Evolutionary conservation across 1,139 yeast genomes (phyloP), one percentile per base, ranked within the genome.

Genomic region (Yarrowia galli): DNA sequence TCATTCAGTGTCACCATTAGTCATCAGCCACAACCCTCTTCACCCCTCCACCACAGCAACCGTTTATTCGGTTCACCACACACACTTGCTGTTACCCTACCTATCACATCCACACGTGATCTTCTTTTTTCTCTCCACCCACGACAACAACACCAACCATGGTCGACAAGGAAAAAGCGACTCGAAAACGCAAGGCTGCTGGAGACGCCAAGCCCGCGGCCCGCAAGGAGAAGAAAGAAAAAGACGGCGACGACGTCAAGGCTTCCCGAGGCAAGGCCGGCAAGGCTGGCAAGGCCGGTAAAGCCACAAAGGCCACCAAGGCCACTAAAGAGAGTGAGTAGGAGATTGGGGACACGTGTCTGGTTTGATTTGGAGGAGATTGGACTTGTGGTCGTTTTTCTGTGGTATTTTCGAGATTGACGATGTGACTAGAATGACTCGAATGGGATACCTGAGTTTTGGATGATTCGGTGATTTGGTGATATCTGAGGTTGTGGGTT

Each of bases 181-280:
- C 70, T 5, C 58, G 69, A 40, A 68, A 67, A 22, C 68, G 67
- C 36, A 58, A 51, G 32, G 53, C 67, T 2, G 56, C 68, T 4
- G 82, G 0, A 69, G 74, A 36, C 73, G 79, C 70, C 68, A 36
- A 65, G 67, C 65, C 72, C 43, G 49, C 67, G 67, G 58, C 67
- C 64, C 68, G 72, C 68, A 70, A 69, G 70, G 69, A 73, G 68
- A 68, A 68, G 67, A 67, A 68, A 15, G 54, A 48, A 22, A 63
- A 65, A 23, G 66, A 43, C 5, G 66, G 66, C 25, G 66, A 61
- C 38, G 66, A 61, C 18, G 66, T 61, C 15, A 61, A 61, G 56
- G 36, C 66, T 3, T 23, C 66, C 4, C 46, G 66, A n/a, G 56
- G 54, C 15, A 61, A 46, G 38, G 53, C 53, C 3, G 6, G 35